These are phyloP conservation scores for Chamaecrista fasciculata DNA, from an alignment of 306 rosid species.

Conservation along the genomic window DNA sequence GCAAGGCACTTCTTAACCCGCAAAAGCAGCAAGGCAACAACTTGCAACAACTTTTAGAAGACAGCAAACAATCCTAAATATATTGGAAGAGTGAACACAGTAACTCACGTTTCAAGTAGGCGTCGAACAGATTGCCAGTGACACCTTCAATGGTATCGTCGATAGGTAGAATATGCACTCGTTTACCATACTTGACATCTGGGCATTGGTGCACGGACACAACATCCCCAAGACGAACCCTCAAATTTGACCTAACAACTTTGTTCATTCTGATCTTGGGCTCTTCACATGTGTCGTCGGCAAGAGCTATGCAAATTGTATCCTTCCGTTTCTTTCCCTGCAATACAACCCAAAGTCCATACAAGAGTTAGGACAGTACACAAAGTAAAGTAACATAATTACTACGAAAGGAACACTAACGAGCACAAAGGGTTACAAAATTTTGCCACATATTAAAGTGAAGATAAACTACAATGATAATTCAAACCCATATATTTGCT, in stretches of 20 bases:
- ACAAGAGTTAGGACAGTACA: background rate
- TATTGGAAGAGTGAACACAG: background rate
- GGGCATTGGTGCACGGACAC: constrained; percentile 52
- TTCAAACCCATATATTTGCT: background rate
- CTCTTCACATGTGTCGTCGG: constrained; percentile 48
- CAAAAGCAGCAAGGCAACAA: background rate
- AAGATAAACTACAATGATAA: background rate
- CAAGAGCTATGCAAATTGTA: constrained; percentile 45
- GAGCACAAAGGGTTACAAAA: background rate
- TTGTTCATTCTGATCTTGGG: constrained; percentile 48
- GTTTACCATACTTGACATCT: constrained; percentile 49
- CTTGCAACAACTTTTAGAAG: background rate
- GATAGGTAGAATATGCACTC: constrained; percentile 47
- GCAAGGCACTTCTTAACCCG: background rate
- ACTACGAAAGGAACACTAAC: background rate
- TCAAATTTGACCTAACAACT: constrained; percentile 54
- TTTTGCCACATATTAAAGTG: background rate
- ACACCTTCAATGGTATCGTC: constrained; percentile 57
- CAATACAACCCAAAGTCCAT: background rate
- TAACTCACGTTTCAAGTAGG: constrained; percentile 54
- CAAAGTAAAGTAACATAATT: background rate
- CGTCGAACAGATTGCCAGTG: constrained; percentile 50
- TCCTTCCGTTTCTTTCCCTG: constrained; percentile 55
- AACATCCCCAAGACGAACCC: constrained; percentile 60
- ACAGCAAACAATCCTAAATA: background rate